These are phyloP conservation scores for Dactylonectria macrodidyma DNA, from an alignment of 2,329 filamentous ascomycete species.

Conservation along the genomic window DNA sequence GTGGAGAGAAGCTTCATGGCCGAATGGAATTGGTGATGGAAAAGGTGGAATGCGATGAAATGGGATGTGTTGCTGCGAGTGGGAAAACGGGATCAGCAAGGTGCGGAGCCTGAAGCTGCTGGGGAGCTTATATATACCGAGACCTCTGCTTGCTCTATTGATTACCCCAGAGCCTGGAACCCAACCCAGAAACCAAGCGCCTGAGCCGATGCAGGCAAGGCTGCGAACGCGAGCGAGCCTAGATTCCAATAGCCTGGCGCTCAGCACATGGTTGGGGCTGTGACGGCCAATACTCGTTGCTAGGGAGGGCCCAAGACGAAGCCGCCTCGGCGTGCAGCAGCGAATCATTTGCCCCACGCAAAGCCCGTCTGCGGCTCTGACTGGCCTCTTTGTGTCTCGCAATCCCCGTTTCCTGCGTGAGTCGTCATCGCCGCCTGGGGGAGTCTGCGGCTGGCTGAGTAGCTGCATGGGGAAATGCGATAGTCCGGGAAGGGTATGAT, in stretches of 20 bases:
- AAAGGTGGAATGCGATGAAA: slow-evolving; percentile 10
- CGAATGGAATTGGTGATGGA: slow-evolving; percentile 7
- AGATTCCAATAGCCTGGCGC: slow-evolving; percentile 1
- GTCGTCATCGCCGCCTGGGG: slow-evolving; percentile 2
- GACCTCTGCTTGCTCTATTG: background rate
- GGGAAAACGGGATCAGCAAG: slow-evolving; percentile 9
- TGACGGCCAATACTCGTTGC: slow-evolving; percentile 30
- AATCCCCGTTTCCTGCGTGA: slow-evolving; percentile 7
- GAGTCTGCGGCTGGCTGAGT: slow-evolving; percentile 21
- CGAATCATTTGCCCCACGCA: slow-evolving; percentile 46
- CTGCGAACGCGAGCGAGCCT: slow-evolving; percentile 10
- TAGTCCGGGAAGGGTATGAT: background rate
- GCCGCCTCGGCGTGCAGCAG: slow-evolving; percentile 2
- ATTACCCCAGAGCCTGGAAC: slow-evolving; percentile 9
- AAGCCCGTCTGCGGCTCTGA: slow-evolving; percentile 33
- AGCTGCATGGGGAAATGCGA: slow-evolving; percentile 17
- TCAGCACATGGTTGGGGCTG: slow-evolving; percentile 23
- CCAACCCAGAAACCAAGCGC: background rate
- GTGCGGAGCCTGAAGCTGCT: slow-evolving; percentile 3
- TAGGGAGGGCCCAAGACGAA: slow-evolving; percentile 19
- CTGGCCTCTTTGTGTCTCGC: slow-evolving; percentile 30
- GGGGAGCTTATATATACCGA: slow-evolving; percentile 23
- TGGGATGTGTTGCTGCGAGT: background rate
- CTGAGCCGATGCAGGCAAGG: slow-evolving; percentile 29
- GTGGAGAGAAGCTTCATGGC: slow-evolving; percentile 53